These are phyloP conservation scores for Halenospora varia DNA, from an alignment of 495 filamentous ascomycete genomes.

Conservation along the genomic window DNA sequence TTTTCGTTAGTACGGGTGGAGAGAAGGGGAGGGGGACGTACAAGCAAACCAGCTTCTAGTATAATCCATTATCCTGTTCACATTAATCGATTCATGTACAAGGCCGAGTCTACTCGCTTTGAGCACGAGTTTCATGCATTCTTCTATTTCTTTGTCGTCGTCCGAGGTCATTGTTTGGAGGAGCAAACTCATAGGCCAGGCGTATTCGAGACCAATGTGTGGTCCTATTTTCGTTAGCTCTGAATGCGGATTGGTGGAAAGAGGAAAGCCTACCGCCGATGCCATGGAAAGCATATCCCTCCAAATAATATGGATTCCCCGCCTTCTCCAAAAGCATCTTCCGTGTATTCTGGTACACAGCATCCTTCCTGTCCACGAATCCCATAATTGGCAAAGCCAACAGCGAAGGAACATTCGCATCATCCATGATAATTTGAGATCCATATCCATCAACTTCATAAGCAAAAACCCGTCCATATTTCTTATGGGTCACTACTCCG, in stretches of 20 bases:
- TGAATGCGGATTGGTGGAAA: background rate
- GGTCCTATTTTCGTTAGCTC: conserved; percentile 36
- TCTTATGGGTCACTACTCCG: conserved; percentile 80
- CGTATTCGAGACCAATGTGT: conserved; percentile 76
- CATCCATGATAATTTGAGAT: conserved; percentile 89
- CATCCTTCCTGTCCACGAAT: conserved; percentile 63
- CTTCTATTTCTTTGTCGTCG: conserved; percentile 76
- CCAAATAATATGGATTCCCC: conserved; percentile 87
- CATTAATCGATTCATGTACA: conserved; percentile 90
- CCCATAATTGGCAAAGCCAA: conserved; percentile 84
- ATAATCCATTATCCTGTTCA: conserved; percentile 67
- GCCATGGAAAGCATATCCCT: conserved; percentile 73
- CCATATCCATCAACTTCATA: conserved; percentile 98
- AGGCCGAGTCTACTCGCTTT: conserved; percentile 70
- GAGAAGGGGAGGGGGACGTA: conserved; percentile 20
- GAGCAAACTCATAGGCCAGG: conserved; percentile 97
- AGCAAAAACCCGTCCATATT: conserved; percentile 86
- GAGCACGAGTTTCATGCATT: conserved; percentile 67
- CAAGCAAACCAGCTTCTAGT: conserved; percentile 91
- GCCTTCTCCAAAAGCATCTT: conserved; percentile 78
- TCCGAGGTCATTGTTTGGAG: conserved; percentile 89
- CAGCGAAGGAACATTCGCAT: conserved; percentile 91
- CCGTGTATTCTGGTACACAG: conserved; percentile 83
- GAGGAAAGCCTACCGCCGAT: conserved; percentile 64
- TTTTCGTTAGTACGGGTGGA: background rate